These are phyloP conservation scores for Cyclanthera cordifolia DNA, from an alignment of 306 rosid genomes.

Conservation along the genomic window DNA sequence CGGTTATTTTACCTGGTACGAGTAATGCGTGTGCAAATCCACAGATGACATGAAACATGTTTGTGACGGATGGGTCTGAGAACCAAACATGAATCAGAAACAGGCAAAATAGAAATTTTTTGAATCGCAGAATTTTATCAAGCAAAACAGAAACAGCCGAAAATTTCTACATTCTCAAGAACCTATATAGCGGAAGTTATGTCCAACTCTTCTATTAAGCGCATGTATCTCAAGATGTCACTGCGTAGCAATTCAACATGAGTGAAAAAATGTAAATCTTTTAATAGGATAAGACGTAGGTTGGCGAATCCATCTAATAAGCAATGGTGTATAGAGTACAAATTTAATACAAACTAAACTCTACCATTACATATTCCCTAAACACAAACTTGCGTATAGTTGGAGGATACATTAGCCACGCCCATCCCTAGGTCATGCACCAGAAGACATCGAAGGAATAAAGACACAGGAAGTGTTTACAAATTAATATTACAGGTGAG, in stretches of 20 bases:
- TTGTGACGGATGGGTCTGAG: slow-evolving; percentile 95
- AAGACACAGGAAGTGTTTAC: no score
- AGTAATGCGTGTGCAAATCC: slow-evolving; percentile 96
- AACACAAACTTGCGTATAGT: no score
- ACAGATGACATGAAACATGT: slow-evolving; percentile 99
- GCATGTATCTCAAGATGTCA: background rate
- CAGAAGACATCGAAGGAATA: no score
- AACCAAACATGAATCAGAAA: slow-evolving; percentile 21
- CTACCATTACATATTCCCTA: no score
- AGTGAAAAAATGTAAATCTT: no score
- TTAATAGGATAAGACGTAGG: no score
- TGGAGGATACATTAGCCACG: no score
- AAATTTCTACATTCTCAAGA: background rate
- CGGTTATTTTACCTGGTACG: slow-evolving; percentile 71
- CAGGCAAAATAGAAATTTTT: background rate
- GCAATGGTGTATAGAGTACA: no score
- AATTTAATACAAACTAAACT: no score
- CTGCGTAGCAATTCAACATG: background rate
- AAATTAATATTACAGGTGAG: no score
- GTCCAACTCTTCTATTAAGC: background rate
- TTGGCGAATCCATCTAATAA: no score
- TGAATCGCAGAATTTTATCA: background rate
- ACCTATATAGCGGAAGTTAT: background rate
- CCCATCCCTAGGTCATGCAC: no score
- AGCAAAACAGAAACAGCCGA: background rate